Evolutionary conservation across 306 rosid species (phyloP), one percentile per base, ranked within the genome.

Genomic region (Medicago lupulina): DNA sequence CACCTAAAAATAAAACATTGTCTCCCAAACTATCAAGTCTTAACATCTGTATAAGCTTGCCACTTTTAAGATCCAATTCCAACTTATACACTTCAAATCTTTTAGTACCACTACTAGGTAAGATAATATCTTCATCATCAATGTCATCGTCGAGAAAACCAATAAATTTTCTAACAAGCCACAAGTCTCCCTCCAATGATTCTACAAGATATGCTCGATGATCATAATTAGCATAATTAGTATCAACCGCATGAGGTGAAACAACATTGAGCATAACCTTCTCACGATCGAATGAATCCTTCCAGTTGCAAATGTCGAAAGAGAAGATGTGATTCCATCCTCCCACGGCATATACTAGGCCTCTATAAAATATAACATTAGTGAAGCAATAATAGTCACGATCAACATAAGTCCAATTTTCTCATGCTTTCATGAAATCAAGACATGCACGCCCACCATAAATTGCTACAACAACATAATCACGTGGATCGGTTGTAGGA

Each of bases 121-220:
- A 2, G 10, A 3, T 5, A 13, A 6, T 46, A 12, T 46, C n/a
- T 46, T 28, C 31, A 28, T 21, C 23, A 21, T 46, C 51, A 4
- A 0, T 2, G 19, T 38, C 46, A 0, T 34, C 23, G 1, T 2
- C 18, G 0, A 4, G 21, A 51, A 6, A 51, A 51, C 6, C 25
- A 3, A 15, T 15, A 9, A 8, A 8, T 38, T 19, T 63, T 63
- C 47, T 63, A 0, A 38, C 47, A 9, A 36, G 2, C 69, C 46
- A 63, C 47, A 38, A 63, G 47, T 63, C 47, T 51, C 57, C 57
- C 57, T 50, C 57, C 57, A 50, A 50, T 15, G 19, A n/a, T 51
- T 51, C 1, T 9, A 38, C 69, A 8, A 63, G 69, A 63, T 63
- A 36, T n/a, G 25, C 25, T 3, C 47, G 6, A 2, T 15, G n/a